phyloP scores from a whole-genome alignment of 2,329 filamentous ascomycete species.

The Penicillium nordicum region DNA sequence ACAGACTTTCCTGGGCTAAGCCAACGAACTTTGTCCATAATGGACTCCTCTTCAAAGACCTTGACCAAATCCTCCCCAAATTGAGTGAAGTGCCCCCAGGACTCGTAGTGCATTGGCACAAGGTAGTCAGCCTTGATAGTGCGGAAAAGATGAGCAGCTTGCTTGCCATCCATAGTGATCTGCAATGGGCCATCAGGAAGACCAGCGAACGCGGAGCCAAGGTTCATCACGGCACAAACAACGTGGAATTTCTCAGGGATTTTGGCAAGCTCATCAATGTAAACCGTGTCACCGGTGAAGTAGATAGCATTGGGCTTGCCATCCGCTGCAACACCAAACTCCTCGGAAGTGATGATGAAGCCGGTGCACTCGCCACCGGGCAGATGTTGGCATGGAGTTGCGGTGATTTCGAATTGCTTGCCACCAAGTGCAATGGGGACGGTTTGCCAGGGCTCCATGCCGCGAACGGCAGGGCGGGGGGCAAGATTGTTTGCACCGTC shows the following conservation, averaged over 20 bases:
- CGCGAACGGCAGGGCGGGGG: constrained; percentile 43
- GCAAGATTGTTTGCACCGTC: constrained; percentile 47
- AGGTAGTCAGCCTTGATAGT: constrained; percentile 43
- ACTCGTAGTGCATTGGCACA: constrained; percentile 50
- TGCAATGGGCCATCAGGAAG: constrained; percentile 12
- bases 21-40: constrained; percentile 38
- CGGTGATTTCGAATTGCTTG: constrained; percentile 40
- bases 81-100: constrained; percentile 47
- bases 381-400: constrained; percentile 45
- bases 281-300: constrained; percentile 51
- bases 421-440: constrained; percentile 11
- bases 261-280: constrained; percentile 40
- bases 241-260: constrained; percentile 41
- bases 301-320: constrained; percentile 48
- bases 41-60: constrained; percentile 35
- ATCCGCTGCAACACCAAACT: constrained; percentile 12
- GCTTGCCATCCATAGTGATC: constrained; percentile 47
- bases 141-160: constrained; percentile 40
- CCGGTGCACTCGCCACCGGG: constrained; percentile 47
- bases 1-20: constrained; percentile 10
- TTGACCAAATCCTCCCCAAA: constrained; percentile 27
- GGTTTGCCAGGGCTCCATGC: constrained; percentile 41
- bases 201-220: constrained; percentile 30
- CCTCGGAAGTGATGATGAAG: constrained; percentile 39
- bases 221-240: constrained; percentile 41